phyloP scores from a whole-genome alignment of 768 basidiomycete genomes.

The Termitomyces bulborhizus region DNA sequence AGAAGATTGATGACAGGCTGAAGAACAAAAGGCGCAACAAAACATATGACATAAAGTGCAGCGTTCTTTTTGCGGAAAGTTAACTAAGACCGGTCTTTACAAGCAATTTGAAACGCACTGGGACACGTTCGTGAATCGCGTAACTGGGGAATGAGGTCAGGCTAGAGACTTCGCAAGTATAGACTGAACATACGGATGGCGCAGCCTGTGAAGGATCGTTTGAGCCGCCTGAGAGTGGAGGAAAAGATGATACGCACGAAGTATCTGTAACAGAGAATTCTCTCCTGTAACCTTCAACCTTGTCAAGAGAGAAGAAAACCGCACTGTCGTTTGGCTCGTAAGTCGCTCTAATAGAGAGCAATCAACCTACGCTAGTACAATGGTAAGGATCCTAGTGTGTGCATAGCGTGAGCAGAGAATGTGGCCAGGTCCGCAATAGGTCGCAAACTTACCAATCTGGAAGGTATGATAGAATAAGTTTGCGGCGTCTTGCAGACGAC shows the following conservation, averaged over 20 bases:
- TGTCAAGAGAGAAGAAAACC: slow-evolving; percentile 56
- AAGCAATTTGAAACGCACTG: slow-evolving; percentile 35
- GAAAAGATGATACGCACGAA: slow-evolving; percentile 41
- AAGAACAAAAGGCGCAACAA: slow-evolving; percentile 63
- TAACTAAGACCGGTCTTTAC: neutral
- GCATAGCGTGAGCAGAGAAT: neutral
- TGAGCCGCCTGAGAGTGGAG: slow-evolving; percentile 12
- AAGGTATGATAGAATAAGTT: slow-evolving; percentile 56
- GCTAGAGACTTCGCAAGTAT: neutral
- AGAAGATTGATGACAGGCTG: slow-evolving; percentile 64
- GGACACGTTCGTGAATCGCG: slow-evolving; percentile 72
- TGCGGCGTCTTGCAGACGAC: slow-evolving; percentile 26
- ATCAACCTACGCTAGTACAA: slow-evolving; percentile 53
- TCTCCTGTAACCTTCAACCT: slow-evolving; percentile 67
- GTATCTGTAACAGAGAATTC: slow-evolving; percentile 76
- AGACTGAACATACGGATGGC: slow-evolving; percentile 30
- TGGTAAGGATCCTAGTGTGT: slow-evolving; percentile 54
- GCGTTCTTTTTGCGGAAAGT: slow-evolving; percentile 25
- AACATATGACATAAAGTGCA: slow-evolving; percentile 45
- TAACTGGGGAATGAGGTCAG: slow-evolving; percentile 33
- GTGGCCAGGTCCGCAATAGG: neutral
- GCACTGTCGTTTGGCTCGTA: slow-evolving; percentile 30
- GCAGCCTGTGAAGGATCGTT: slow-evolving; percentile 23
- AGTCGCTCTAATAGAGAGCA: neutral
- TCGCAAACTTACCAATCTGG: slow-evolving; percentile 61